Evolutionary conservation across 1,284 basidiomycete genomes (phyloP), one percentile per base, ranked within the genome.

Genomic region (Ceratobasidium sp.): DNA sequence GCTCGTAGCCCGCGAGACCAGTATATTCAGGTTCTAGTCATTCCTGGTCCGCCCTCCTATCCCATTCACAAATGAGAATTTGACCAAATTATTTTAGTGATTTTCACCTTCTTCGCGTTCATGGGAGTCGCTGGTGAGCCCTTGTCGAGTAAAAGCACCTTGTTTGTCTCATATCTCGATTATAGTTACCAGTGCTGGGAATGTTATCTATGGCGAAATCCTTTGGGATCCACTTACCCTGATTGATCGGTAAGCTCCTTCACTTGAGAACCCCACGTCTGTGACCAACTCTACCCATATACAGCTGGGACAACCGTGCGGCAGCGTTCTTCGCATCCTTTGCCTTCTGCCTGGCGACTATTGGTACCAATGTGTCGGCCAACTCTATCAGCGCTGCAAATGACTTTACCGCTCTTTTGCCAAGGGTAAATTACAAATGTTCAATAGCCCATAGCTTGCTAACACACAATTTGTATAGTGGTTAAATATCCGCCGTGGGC

Each of bases 241-340:
- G 16, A 75, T 72, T 72, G 72, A 75, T 63, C 66, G 72, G 66
- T 75, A 60, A 46, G 48, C 2, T 8, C 38, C 7, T 51, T 42
- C 18, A 18, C 36, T 21, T 3, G n/a, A 5, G 42, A 48, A 25
- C 11, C 11, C 8, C n/a, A 36, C 6, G 7, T 14, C 25, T 30
- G 8, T n/a, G 7, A 11, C 66, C 30, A 25, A 69, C 21, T 18
- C 16, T 80, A 79, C 61, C 89, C 62, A 86, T 91, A 76, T 85
- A 89, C 78, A 83, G 82, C 59, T 91, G 88, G 88, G 86, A 90
- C 76, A 91, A 90, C 77, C 86, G 92, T 46, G 87, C 90, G 0
- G 91, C 90, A 0, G 87, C 89, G 48, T 94, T 94, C 83, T 91
- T 94, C 77, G 87, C 87, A 0, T 83, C 88, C 0, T 86, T 91